Evolutionary conservation across 805 yeast genomes (phyloP).

Genomic region (Suhomyces pyralidae): DNA sequence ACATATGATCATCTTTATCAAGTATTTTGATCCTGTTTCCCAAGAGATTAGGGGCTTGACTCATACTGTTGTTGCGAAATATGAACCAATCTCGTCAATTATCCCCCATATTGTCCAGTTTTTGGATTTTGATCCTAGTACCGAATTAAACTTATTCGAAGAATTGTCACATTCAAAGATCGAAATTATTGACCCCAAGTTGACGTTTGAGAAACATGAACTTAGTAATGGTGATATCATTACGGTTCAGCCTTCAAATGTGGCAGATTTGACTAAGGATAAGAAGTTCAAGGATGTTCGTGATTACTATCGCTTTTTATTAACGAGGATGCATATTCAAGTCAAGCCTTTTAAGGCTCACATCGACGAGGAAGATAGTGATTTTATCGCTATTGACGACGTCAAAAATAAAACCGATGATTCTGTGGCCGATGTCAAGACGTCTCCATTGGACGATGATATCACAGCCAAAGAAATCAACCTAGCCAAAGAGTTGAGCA

Average conservation of each 20-base stretch:
- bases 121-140: slow-evolving; percentile 36
- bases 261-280: slow-evolving; percentile 16
- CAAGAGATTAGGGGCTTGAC: slow-evolving; percentile 66
- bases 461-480: slow-evolving; percentile 14
- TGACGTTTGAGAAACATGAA: slow-evolving; percentile 54
- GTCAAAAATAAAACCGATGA: slow-evolving; percentile 10
- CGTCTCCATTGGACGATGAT: slow-evolving; percentile 9
- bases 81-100: slow-evolving; percentile 42
- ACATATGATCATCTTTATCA: slow-evolving; percentile 45
- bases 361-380: slow-evolving; percentile 49
- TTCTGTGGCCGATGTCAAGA: background rate
- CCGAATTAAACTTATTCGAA: slow-evolving; percentile 47
- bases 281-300: slow-evolving; percentile 26
- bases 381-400: slow-evolving; percentile 30
- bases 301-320: slow-evolving; percentile 53
- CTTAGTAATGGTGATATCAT: slow-evolving; percentile 68
- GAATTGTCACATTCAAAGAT: slow-evolving; percentile 58
- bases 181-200: slow-evolving; percentile 38
- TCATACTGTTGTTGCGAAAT: slow-evolving; percentile 51
- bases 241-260: slow-evolving; percentile 29
- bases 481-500: slow-evolving; percentile 18
- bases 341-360: slow-evolving; percentile 46
- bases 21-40: slow-evolving; percentile 57
- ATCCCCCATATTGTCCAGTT: slow-evolving; percentile 38
- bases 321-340: slow-evolving; percentile 58